phyloP scores from a whole-genome alignment of 2,329 filamentous ascomycete species.

The Cladophialophora carrionii region DNA sequence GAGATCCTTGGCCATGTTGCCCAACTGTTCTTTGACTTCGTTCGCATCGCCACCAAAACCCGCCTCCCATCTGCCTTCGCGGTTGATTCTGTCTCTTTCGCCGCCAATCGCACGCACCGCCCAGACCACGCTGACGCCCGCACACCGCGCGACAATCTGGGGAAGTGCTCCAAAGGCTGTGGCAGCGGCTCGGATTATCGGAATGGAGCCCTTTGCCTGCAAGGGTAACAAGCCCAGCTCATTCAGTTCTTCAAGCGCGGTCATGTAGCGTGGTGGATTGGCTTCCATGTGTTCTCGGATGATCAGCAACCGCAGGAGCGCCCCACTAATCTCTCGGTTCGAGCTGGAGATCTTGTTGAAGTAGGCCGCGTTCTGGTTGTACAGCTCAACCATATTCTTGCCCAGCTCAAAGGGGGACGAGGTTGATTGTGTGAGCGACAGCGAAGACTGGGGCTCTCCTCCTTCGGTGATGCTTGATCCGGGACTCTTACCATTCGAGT shows the following conservation, averaged over 20 bases:
- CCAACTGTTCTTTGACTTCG: slow-evolving; percentile 40
- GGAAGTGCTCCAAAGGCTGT: slow-evolving; percentile 78
- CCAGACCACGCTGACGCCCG: slow-evolving; percentile 92
- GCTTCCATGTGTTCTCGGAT: slow-evolving; percentile 62
- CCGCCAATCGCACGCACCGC: slow-evolving; percentile 82
- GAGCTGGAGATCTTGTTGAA: slow-evolving; percentile 61
- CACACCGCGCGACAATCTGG: slow-evolving; percentile 80
- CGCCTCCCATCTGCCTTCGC: slow-evolving; percentile 69
- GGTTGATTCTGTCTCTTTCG: slow-evolving; percentile 69
- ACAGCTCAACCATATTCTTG: slow-evolving; percentile 64
- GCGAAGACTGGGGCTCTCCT: slow-evolving; percentile 48
- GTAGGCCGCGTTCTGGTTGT: slow-evolving; percentile 64
- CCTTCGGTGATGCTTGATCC: slow-evolving; percentile 44
- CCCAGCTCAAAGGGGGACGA: slow-evolving; percentile 69
- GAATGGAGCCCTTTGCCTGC: slow-evolving; percentile 59
- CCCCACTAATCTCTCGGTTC: slow-evolving; percentile 62
- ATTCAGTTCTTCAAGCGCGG: slow-evolving; percentile 57
- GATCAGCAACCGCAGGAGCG: slow-evolving; percentile 63
- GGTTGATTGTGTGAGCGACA: slow-evolving; percentile 65
- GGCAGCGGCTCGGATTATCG: slow-evolving; percentile 76
- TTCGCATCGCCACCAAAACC: slow-evolving; percentile 61
- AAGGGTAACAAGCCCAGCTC: slow-evolving; percentile 37
- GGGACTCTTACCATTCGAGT: slow-evolving; percentile 47
- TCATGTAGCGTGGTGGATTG: slow-evolving; percentile 56
- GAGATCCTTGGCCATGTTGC: slow-evolving; percentile 76